Conservation (phyloP, 1,139 yeast genomes). For the Nakaseomyces uthaithaninus region DNA sequence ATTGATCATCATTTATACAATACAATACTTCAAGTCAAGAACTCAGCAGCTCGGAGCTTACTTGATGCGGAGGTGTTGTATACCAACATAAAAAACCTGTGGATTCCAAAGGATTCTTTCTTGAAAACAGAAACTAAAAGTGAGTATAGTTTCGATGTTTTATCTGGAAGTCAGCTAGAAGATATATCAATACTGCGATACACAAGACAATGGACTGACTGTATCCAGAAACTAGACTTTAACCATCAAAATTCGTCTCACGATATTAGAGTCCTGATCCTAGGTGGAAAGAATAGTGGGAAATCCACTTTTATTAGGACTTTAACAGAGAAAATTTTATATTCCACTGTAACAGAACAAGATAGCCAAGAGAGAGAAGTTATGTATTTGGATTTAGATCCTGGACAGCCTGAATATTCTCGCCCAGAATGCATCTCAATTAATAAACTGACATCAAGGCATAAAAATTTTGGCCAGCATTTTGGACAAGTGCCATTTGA, state of each 20-base stretch:
- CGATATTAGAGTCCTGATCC: slow-evolving; percentile 36
- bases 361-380: slow-evolving; percentile 18
- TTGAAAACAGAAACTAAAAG: slow-evolving; percentile 8
- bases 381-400: slow-evolving; percentile 70
- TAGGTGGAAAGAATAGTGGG: slow-evolving; percentile 74
- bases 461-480: slow-evolving; percentile 20
- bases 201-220: slow-evolving; percentile 1
- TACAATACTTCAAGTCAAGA: slow-evolving; percentile 17
- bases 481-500: slow-evolving; percentile 21
- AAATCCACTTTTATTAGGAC: slow-evolving; percentile 65
- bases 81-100: slow-evolving; percentile 19
- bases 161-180: background rate
- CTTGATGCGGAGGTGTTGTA: slow-evolving; percentile 13
- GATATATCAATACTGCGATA: background rate
- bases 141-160: slow-evolving; percentile 19
- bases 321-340: slow-evolving; percentile 41
- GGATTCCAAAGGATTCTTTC: slow-evolving; percentile 17
- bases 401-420: slow-evolving; percentile 82
- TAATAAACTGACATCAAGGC: slow-evolving; percentile 14
- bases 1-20: background rate
- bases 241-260: slow-evolving; percentile 16
- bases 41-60: slow-evolving; percentile 14
- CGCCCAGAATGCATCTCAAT: slow-evolving; percentile 49
- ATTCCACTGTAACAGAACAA: slow-evolving; percentile 12
- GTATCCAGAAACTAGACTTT: slow-evolving; percentile 14